Evolutionary conservation across 1,284 basidiomycete species (phyloP).

Genomic region (Sanghuangporus sanghuang): DNA sequence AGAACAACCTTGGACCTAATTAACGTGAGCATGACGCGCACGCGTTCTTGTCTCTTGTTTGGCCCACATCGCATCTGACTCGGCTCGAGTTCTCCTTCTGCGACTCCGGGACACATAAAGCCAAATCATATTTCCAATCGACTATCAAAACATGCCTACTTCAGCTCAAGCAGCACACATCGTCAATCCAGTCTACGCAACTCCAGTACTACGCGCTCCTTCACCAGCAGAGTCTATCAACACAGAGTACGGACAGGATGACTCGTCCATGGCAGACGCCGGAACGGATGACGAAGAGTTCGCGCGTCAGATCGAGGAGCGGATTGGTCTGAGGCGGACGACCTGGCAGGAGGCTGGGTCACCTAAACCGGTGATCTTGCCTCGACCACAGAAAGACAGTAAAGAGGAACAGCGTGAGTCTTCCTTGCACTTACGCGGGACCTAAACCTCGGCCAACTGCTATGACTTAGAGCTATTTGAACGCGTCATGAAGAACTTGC

Average conservation of each 20-base stretch:
- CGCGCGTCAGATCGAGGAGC: conserved; percentile 45
- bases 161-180: conserved; percentile 26
- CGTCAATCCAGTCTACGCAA: conserved; percentile 44
- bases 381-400: conserved; percentile 25
- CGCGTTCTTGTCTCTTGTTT: conserved; percentile 16
- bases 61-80: not conserved
- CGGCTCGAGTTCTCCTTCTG: too few species aligned
- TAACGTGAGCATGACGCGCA: conserved; percentile 8
- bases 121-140: too few species aligned
- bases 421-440: conserved; percentile 8
- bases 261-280: conserved; percentile 34
- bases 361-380: conserved; percentile 36
- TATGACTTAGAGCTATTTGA: conserved; percentile 35
- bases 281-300: conserved; percentile 50
- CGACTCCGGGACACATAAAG: too few species aligned
- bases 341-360: conserved; percentile 41
- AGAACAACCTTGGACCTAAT: not conserved
- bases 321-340: conserved; percentile 32
- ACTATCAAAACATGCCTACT: conserved; percentile 3
- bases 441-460: not conserved
- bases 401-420: conserved; percentile 41
- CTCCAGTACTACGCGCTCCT: conserved; percentile 58
- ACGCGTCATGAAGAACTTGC: conserved; percentile 46
- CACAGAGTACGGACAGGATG: conserved; percentile 57
- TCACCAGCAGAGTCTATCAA: conserved; percentile 71